Conservation (phyloP, 2,329 filamentous ascomycete genomes). For the Penicillium sp. region DNA sequence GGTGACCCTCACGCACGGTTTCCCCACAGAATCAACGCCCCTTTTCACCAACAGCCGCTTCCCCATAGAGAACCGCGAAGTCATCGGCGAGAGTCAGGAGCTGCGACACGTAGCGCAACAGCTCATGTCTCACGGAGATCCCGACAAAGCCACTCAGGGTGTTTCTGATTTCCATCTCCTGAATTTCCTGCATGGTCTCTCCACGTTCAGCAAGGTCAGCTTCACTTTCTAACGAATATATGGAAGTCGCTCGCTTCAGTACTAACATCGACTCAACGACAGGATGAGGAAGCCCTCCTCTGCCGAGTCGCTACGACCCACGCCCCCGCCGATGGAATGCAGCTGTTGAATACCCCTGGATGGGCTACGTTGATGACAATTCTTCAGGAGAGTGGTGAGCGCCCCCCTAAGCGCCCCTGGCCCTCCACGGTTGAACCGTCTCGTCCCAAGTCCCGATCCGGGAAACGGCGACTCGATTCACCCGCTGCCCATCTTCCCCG, state of each 20-base stretch:
- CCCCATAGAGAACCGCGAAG: constrained; percentile 85
- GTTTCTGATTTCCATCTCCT: constrained; percentile 93
- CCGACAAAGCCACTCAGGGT: constrained; percentile 58
- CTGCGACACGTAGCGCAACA: constrained; percentile 63
- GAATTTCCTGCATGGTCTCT: constrained; percentile 76
- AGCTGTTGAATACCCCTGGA: constrained; percentile 79
- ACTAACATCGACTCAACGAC: constrained; percentile 14
- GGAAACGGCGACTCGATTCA: constrained; percentile 26
- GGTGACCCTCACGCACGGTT: constrained; percentile 92
- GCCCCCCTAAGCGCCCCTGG: constrained; percentile 68
- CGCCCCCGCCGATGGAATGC: constrained; percentile 73
- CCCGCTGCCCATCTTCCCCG: constrained; percentile 25
- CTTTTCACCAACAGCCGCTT: constrained; percentile 69
- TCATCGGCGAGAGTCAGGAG: constrained; percentile 81
- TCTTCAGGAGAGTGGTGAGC: constrained; percentile 95
- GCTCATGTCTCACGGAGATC: constrained; percentile 61
- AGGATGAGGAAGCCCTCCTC: constrained; percentile 87
- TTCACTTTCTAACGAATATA: background rate
- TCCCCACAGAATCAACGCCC: constrained; percentile 74
- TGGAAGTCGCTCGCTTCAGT: constrained; percentile 3
- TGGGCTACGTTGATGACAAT: constrained; percentile 94
- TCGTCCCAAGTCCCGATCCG: constrained; percentile 30
- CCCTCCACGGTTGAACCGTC: constrained; percentile 39
- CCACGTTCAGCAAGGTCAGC: constrained; percentile 77
- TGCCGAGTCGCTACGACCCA: constrained; percentile 79